Conservation (phyloP, 306 rosid genomes). For the Quercus suber region DNA sequence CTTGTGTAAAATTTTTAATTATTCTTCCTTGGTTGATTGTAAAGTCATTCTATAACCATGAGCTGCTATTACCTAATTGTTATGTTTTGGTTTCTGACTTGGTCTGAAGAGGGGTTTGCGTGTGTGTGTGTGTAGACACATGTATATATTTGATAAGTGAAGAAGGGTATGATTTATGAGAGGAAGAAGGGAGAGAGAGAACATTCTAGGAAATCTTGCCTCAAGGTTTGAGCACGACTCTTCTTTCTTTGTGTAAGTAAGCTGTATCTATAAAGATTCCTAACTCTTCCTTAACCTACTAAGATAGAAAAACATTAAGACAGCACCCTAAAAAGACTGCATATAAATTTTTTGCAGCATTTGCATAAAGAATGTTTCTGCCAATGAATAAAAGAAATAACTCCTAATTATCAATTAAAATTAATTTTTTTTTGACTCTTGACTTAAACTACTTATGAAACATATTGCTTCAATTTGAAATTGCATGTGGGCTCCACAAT, state of each 20-base stretch:
- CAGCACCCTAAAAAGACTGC: not conserved
- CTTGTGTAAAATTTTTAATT: slow-evolving; percentile 2
- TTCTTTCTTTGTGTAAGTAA: not conserved
- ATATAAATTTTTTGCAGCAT: not conserved
- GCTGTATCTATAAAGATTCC: not conserved
- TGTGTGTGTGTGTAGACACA: too few relatives aligned
- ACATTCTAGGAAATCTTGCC: not conserved
- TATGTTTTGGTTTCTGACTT: not conserved
- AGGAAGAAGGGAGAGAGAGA: not conserved
- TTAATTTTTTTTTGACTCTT: not conserved
- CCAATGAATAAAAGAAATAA: not conserved
- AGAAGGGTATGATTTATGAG: not conserved
- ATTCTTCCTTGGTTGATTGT: slow-evolving; percentile 1
- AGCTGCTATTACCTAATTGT: not conserved
- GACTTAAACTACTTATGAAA: not conserved
- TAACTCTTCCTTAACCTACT: not conserved
- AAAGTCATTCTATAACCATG: slow-evolving; percentile 6
- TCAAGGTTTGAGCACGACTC: not conserved
- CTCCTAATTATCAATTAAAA: not conserved
- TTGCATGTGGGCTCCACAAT: not conserved
- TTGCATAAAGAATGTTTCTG: not conserved
- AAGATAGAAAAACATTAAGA: not conserved
- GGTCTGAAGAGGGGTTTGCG: not conserved
- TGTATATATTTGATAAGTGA: not conserved
- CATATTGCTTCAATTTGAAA: not conserved